Percentiles rank a stretch among this genome's conserved stretches.
Conservation (phyloP, 805 yeast species). For the Starmerella bacillaris region DNA sequence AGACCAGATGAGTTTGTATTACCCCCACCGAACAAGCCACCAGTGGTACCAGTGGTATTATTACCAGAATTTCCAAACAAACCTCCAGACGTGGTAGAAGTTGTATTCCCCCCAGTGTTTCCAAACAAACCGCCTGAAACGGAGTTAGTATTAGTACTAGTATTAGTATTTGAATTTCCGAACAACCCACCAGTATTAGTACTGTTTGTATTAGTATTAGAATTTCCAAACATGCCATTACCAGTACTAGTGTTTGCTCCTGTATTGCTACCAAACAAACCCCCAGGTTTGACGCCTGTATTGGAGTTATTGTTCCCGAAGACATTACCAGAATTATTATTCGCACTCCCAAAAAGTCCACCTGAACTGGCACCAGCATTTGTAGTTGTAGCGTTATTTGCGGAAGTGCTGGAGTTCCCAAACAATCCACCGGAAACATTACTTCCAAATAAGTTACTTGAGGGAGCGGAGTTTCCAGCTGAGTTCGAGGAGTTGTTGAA, state of each 20-base stretch:
- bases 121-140: conserved; percentile 10
- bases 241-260: conserved; percentile 2
- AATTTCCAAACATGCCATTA: conserved; percentile 20
- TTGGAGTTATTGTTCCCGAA: conserved; percentile 15
- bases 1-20: background rate
- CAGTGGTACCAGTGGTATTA: background rate
- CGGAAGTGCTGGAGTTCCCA: background rate
- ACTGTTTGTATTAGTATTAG: conserved; percentile 1
- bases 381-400: background rate
- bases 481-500: too few relatives aligned
- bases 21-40: conserved; percentile 8
- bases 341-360: conserved; percentile 2
- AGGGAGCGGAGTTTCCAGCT: too few relatives aligned
- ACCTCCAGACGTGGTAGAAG: conserved; percentile 1
- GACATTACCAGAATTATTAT: conserved; percentile 11
- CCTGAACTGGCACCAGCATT: background rate
- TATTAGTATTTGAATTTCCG: conserved; percentile 8
- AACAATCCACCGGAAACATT: conserved; percentile 1
- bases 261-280: conserved; percentile 15
- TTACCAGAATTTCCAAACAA: conserved; percentile 6
- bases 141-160: conserved; percentile 2
- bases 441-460: too few relatives aligned
- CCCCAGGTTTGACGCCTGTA: conserved; percentile 8
- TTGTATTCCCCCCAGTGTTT: background rate
- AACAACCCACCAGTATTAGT: conserved; percentile 15